These are phyloP conservation scores for Symmetrospora coprosmae DNA, from an alignment of 768 basidiomycete genomes.

Conservation along the genomic window DNA sequence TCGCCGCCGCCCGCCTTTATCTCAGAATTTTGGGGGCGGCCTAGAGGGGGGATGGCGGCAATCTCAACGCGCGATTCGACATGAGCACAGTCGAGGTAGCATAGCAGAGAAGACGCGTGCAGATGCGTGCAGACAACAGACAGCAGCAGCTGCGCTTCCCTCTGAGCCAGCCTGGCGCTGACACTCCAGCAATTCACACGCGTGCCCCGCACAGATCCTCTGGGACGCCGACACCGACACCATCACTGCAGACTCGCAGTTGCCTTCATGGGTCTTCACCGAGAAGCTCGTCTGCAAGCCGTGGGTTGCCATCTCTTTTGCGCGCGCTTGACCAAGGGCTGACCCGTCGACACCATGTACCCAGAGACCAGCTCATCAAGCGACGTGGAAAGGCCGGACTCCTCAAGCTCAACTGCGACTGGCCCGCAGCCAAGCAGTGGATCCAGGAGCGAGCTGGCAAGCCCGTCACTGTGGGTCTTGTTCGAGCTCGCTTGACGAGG, in stretches of 20 bases:
- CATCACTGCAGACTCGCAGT: conserved; percentile 47
- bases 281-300: conserved; percentile 86
- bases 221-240: conserved; percentile 61
- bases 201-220: conserved; percentile 43
- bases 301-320: too few species aligned
- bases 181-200: background rate
- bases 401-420: conserved; percentile 81
- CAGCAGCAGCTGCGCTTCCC: too few species aligned
- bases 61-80: too few species aligned
- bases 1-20: too few species aligned
- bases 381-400: conserved; percentile 96
- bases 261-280: conserved; percentile 68
- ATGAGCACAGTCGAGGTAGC: too few species aligned
- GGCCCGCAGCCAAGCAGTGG: conserved; percentile 77
- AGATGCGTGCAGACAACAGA: too few species aligned
- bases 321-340: too few species aligned
- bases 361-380: conserved; percentile 85
- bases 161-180: too few species aligned
- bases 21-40: too few species aligned
- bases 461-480: conserved; percentile 18
- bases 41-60: too few species aligned
- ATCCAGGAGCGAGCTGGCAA: conserved; percentile 48
- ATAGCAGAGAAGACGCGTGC: too few species aligned
- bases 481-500: background rate
- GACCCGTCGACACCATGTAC: too few species aligned